Percentiles rank a stretch among this genome's conserved stretches.
Evolutionary conservation across 306 rosid genomes (phyloP).

Genomic region (Macrotyloma uniflorum): DNA sequence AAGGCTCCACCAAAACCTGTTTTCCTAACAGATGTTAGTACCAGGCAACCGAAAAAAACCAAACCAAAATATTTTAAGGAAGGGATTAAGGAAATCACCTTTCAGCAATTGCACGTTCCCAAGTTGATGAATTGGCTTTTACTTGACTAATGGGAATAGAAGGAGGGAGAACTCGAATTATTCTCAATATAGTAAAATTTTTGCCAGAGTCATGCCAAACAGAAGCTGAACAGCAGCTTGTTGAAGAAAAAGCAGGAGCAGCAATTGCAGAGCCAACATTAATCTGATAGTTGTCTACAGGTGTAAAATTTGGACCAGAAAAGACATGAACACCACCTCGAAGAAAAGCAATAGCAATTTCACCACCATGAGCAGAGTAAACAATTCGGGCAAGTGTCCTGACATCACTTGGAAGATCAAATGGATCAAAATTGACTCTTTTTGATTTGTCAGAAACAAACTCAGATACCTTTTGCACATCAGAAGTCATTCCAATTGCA

Average conservation of each 20-base stretch:
- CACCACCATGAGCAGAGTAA: slow-evolving; percentile 99
- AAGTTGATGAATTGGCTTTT: slow-evolving; percentile 75
- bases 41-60: no score
- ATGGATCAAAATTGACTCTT: slow-evolving; percentile 88
- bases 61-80: no score
- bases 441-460: slow-evolving; percentile 60
- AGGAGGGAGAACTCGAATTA: slow-evolving; percentile 94
- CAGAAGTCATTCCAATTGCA: slow-evolving; percentile 56
- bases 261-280: slow-evolving; percentile 98
- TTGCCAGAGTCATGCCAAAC: slow-evolving; percentile 89
- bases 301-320: slow-evolving; percentile 87
- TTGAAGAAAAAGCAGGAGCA: slow-evolving; percentile 96
- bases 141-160: slow-evolving; percentile 78
- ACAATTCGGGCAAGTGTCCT: slow-evolving; percentile 94
- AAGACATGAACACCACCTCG: slow-evolving; percentile 97
- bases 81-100: slow-evolving; percentile 53
- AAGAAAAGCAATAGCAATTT: slow-evolving; percentile 93
- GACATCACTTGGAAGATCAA: slow-evolving; percentile 98
- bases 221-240: slow-evolving; percentile 99
- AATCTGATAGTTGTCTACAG: slow-evolving; percentile 94
- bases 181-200: slow-evolving; percentile 77
- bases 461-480: slow-evolving; percentile 58
- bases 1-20: slow-evolving; percentile 99
- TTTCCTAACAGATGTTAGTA: slow-evolving; percentile 37
- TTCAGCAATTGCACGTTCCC: slow-evolving; percentile 99